Evolutionary conservation across 1,139 yeast species (phyloP).

Genomic region (Zygosaccharomyces pseudobailii): DNA sequence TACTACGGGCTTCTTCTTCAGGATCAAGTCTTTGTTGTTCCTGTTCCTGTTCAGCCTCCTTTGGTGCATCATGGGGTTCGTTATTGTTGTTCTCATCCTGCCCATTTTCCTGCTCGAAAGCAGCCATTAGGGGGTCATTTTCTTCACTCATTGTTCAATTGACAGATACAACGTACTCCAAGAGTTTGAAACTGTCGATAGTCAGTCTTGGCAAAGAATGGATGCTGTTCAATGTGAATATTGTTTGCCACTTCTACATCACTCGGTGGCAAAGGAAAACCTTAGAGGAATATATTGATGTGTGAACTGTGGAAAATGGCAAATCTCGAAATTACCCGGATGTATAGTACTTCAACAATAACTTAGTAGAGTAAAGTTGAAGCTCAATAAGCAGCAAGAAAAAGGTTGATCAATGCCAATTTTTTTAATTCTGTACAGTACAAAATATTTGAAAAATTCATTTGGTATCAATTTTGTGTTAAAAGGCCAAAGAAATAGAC

Average conservation of each 20-base stretch:
- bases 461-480: no score
- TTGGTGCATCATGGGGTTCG: constrained; percentile 4
- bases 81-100: constrained; percentile 3
- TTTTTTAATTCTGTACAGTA: no score
- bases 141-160: constrained; percentile 51
- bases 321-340: not conserved
- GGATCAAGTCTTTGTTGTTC: constrained; percentile 34
- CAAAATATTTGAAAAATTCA: no score
- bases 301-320: not conserved
- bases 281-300: not conserved
- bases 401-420: no score
- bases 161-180: not conserved
- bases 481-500: no score
- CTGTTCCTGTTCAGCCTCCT: constrained; percentile 17
- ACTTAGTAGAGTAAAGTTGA: no score
- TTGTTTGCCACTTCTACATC: not conserved
- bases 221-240: not conserved
- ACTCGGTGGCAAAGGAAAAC: constrained; percentile 2
- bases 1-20: constrained; percentile 69
- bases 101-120: constrained; percentile 42
- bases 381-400: no score
- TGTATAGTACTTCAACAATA: not conserved
- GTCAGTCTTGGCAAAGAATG: not conserved
- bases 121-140: constrained; percentile 68
- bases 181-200: not conserved